Conservation (phyloP, 176 grass and related monocot genomes). For the Bothriochloa decipiens region DNA sequence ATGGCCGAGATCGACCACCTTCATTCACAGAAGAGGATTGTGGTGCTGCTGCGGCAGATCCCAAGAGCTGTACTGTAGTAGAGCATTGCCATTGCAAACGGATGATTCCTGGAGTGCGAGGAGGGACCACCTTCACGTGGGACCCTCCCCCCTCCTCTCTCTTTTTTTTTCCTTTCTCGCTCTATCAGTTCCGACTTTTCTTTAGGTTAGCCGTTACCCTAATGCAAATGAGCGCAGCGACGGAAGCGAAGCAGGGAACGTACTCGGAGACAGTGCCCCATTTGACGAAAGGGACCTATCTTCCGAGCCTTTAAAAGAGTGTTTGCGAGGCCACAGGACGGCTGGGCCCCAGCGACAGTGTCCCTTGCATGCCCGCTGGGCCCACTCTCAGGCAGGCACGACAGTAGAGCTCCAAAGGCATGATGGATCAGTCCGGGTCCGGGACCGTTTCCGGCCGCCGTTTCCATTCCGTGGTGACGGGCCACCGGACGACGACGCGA, state of each 20-base stretch:
- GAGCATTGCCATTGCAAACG: neutral
- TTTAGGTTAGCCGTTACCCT: conserved; percentile 4
- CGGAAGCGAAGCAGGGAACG: neutral
- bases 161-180: neutral
- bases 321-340: neutral
- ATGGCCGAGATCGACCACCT: no score
- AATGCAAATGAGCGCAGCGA: neutral
- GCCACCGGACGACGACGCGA: no score
- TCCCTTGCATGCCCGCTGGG: no score
- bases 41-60: no score
- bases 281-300: conserved; percentile 58
- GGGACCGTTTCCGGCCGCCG: no score
- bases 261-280: conserved; percentile 29
- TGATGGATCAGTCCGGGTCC: no score
- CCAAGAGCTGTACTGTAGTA: no score
- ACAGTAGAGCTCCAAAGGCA: conserved; percentile 15
- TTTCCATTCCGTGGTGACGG: no score
- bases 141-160: neutral
- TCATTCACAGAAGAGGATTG: no score
- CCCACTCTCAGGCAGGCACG: no score
- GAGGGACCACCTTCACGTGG: conserved; percentile 44
- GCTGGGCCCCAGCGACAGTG: no score
- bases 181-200: neutral
- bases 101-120: conserved; percentile 27
- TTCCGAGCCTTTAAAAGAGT: conserved; percentile 15